Evolutionary conservation across 108 stramenopile genomes (phyloP), one percentile per base, ranked within the genome.

Genomic region (Skeletonema grethae): DNA sequence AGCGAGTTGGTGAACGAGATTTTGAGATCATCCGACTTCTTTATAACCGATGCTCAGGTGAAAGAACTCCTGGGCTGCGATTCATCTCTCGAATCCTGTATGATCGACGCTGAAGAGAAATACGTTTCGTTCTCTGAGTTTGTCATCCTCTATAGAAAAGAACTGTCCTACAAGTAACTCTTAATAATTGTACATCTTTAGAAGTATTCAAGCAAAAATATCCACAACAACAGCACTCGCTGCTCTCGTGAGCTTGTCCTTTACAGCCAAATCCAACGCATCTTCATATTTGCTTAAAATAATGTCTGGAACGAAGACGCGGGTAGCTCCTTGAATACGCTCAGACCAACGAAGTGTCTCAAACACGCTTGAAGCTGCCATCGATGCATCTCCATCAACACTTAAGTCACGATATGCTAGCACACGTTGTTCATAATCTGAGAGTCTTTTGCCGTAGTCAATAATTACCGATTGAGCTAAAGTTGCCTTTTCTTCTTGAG

Each of bases 291-390:
- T 36, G n/a, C 20, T 48, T 34, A 69, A 25, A 31, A 89, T 73
- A 20, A 78, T 29, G 20, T 92, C 86, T 11, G 90, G 86, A 77
- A 96, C 87, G 60, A 91, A 73, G 31, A 95, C 89, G 8, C 80
- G 72, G 11, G 4, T 65, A 2, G 88, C 92, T 24, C 76, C 83
- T 30, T 76, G 67, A 31, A 92, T 79, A 46, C 62, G 81, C 76
- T 97, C 97, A 8, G 92, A 85, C 96, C 96, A 96, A 56, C 97
- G 90, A 7, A 97, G 71, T 4, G 85, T 80, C 25, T 91, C 90
- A 83, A 95, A 97, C 13, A 97, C 77, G 5, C 48, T 38, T 8
- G 89, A 62, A 1, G 93, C 93, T 13, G 95, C 95, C 46, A 69
- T 72, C 5, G 72, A 57, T 9, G 91, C 84, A 78, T 91, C 72